Conservation (phyloP, 768 basidiomycete genomes). For the Leccinum uliginosum region DNA sequence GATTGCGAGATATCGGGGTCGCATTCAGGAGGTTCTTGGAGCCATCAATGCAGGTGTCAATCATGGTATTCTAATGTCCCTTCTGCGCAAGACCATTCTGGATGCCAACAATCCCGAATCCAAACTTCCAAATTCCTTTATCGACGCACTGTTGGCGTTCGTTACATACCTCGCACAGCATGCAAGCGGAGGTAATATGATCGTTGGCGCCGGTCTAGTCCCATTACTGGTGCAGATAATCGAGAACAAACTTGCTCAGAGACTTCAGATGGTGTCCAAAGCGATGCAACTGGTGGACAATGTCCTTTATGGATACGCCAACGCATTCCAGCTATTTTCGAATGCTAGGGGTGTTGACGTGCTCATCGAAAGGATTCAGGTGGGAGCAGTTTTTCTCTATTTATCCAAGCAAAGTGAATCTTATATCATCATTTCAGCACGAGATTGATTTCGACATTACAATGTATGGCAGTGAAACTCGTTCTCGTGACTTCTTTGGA, state of each 20-base stretch:
- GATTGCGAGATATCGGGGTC: conserved; percentile 76
- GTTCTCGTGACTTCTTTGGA: conserved; percentile 43
- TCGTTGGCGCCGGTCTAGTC: conserved; percentile 90
- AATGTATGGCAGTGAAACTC: conserved; percentile 44
- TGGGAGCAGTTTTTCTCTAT: conserved; percentile 31
- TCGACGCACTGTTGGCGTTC: conserved; percentile 83
- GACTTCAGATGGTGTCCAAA: conserved; percentile 78
- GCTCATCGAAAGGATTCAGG: conserved; percentile 85
- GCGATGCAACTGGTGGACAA: conserved; percentile 91
- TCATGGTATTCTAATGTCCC: conserved; percentile 89
- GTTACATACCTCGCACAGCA: conserved; percentile 85
- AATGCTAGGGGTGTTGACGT: conserved; percentile 78
- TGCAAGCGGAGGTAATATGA: conserved; percentile 84
- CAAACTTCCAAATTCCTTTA: conserved; percentile 64
- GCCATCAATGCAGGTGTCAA: conserved; percentile 94
- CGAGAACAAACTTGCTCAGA: conserved; percentile 65
- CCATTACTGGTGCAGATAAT: conserved; percentile 87
- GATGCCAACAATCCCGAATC: conserved; percentile 68
- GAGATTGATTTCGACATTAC: conserved; percentile 66
- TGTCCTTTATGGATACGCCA: conserved; percentile 84
- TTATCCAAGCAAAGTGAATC: background rate
- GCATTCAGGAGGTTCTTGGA: conserved; percentile 81
- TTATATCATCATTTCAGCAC: conserved; percentile 38
- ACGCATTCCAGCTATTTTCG: conserved; percentile 84
- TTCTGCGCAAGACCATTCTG: conserved; percentile 75